A percentile compares a stretch with the other conserved stretches of the same genome.
These are phyloP conservation scores for Stemphylium beticola DNA, from an alignment of 2,329 filamentous ascomycete genomes.

Conservation along the genomic window DNA sequence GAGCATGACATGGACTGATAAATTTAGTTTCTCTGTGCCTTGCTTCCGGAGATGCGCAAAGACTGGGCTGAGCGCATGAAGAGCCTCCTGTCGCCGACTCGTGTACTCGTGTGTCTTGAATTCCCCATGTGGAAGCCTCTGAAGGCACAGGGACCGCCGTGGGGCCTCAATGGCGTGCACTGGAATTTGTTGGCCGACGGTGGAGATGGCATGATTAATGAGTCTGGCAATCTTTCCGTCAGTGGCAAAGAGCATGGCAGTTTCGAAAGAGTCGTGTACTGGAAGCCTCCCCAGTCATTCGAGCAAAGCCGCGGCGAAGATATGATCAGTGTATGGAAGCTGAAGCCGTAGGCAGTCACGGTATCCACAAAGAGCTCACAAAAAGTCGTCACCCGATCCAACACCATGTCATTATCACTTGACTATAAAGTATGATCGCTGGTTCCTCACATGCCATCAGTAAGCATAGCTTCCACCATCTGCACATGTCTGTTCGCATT, in stretches of 20 bases:
- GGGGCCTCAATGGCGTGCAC: slow-evolving; percentile 61
- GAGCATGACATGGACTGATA: background rate
- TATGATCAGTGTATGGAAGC: slow-evolving; percentile 26
- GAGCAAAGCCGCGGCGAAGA: slow-evolving; percentile 23
- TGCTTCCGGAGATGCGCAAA: slow-evolving; percentile 60
- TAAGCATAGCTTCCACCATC: slow-evolving; percentile 43
- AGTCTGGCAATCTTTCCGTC: slow-evolving; percentile 12
- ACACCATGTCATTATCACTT: background rate
- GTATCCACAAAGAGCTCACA: background rate
- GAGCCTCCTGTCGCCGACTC: slow-evolving; percentile 58
- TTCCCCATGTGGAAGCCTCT: slow-evolving; percentile 75
- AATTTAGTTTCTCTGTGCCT: slow-evolving; percentile 63
- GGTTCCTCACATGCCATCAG: slow-evolving; percentile 35
- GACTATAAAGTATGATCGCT: background rate
- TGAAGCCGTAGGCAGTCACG: slow-evolving; percentile 4
- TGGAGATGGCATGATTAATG: slow-evolving; percentile 16
- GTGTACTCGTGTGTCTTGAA: slow-evolving; percentile 69
- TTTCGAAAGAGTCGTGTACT: slow-evolving; percentile 18
- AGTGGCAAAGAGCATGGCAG: slow-evolving; percentile 5
- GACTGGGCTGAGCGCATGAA: slow-evolving; percentile 62
- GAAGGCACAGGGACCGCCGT: slow-evolving; percentile 71
- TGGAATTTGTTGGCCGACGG: slow-evolving; percentile 21
- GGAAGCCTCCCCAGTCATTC: slow-evolving; percentile 24
- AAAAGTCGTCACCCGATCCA: background rate
- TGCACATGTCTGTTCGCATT: slow-evolving; percentile 44